Base-by-base conservation (phyloP, 1,139 yeast genomes). In the Suhomyces chickasaworum region DNA sequence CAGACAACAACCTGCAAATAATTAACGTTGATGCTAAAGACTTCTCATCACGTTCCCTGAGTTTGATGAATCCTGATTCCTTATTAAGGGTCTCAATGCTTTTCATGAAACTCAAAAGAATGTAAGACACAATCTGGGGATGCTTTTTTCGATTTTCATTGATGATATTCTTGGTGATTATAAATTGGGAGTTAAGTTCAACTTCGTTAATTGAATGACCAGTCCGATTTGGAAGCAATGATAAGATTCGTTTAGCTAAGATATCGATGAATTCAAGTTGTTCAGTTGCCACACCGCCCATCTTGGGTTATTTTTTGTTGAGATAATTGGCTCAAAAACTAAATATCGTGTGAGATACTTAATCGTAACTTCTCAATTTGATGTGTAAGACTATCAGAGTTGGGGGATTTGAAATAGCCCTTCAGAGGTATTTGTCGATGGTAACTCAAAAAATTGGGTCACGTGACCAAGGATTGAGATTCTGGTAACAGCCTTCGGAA, bases 121-220 rank as follows among this genome's bases (percentile, higher is more conserved):
- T 58, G 35, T 59, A 53, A 5, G 64, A 51, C 18, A 63, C 58
- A 44, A 60, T 59, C 15, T 51, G 25, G 42, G 57, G 56, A 41
- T 51, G 45, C 37, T 50, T 53, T 18, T 51, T 48, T 20, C 55
- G 56, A 41, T 56, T 60, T 21, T 60, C 60, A 21, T 68, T 49
- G 35, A 74, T 57, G 27, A 74, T 57, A 23, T 61, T 57, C 41
- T 64, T 66, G 16, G 77, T 66, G 21, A 61, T 54, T 13, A 65
- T 48, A 49, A 64, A 74, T 52, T 73, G 78, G 7, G 75, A 73
- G 48, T 73, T 71, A 38, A 73, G 57, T 55, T 74, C 78, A 7
- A 74, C 74, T 50, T 74, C 78, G n/a, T 66, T 65, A n/a, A 70
- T 52, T 4, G 71, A 57, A 50, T 68, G 65, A 7, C 78, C 77